These are phyloP conservation scores for Medicago arabica DNA, from an alignment of 306 rosid species.

Conservation along the genomic window DNA sequence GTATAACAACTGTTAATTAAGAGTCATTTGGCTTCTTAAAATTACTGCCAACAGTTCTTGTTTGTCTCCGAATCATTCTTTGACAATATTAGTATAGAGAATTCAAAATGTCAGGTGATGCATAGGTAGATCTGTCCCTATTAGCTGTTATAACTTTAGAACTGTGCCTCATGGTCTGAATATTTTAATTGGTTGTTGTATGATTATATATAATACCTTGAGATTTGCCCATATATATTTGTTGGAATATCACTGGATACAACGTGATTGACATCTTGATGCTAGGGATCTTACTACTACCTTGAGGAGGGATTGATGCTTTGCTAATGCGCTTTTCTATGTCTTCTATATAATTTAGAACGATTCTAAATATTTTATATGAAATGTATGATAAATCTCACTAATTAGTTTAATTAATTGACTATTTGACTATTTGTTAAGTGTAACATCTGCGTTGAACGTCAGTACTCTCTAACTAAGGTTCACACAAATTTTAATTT, in stretches of 20 bases:
- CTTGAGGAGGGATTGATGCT: background rate
- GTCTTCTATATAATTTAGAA: conserved; percentile 25
- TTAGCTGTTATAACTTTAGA: background rate
- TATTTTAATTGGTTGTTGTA: conserved; percentile 4
- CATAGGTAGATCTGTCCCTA: background rate
- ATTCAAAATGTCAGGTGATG: background rate
- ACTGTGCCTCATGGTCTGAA: background rate
- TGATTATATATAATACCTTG: background rate
- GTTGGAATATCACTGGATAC: background rate
- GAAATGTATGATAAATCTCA: conserved; percentile 18
- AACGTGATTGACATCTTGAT: conserved; percentile 16
- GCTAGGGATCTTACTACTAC: background rate
- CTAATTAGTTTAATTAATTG: background rate
- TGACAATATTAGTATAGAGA: background rate
- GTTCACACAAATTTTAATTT: background rate
- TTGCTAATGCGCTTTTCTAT: background rate
- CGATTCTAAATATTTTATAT: background rate
- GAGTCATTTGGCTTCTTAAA: background rate
- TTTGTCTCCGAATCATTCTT: background rate
- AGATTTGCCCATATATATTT: conserved; percentile 2
- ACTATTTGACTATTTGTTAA: background rate
- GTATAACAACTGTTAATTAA: background rate
- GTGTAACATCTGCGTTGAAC: background rate
- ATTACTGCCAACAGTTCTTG: background rate
- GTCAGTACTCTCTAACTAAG: conserved; percentile 19